A percentile compares a stretch with the other conserved stretches of the same genome.
Conservation (phyloP, 106 monocot species). For the Agapanthus africanus region DNA sequence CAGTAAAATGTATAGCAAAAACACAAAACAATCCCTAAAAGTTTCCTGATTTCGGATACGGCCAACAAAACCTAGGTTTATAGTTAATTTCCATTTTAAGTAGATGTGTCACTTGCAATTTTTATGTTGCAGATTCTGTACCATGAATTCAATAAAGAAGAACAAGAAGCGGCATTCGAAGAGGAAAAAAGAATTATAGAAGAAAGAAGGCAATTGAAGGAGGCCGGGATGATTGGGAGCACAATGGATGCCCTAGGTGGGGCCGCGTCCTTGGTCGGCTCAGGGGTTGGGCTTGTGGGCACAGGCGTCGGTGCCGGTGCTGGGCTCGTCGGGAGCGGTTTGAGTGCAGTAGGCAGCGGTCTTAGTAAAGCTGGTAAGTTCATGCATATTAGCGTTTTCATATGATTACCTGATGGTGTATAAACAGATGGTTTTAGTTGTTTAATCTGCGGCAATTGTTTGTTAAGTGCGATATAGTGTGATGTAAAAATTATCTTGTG, state of each 20-base stretch:
- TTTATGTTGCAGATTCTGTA: slow-evolving; percentile 69
- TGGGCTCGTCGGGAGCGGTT: slow-evolving; percentile 39
- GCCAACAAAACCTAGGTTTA: too few relatives aligned
- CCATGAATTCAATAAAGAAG: slow-evolving; percentile 71
- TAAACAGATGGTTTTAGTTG: too few relatives aligned
- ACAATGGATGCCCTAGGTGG: slow-evolving; percentile 85
- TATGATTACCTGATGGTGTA: too few relatives aligned
- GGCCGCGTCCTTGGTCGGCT: slow-evolving; percentile 53
- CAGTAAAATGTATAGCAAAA: too few relatives aligned
- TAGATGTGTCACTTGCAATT: too few relatives aligned
- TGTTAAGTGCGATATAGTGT: too few relatives aligned
- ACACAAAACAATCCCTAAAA: too few relatives aligned
- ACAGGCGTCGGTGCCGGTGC: slow-evolving; percentile 36
- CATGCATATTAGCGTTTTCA: slow-evolving; percentile 55
- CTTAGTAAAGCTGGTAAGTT: slow-evolving; percentile 73
- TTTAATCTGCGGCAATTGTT: too few relatives aligned
- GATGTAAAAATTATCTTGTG: too few relatives aligned
- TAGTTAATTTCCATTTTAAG: too few relatives aligned
- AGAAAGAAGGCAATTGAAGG: slow-evolving; percentile 67
- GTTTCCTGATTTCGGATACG: too few relatives aligned
- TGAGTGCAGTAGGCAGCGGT: slow-evolving; percentile 35
- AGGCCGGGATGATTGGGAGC: slow-evolving; percentile 79
- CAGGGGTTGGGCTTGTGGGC: slow-evolving; percentile 51
- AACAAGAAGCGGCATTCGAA: slow-evolving; percentile 54
- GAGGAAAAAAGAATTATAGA: slow-evolving; percentile 65